Evolutionary conservation across 202 grass and related monocot species (phyloP), one percentile per base, ranked within the genome.

Genomic region (Setaria italica): DNA sequence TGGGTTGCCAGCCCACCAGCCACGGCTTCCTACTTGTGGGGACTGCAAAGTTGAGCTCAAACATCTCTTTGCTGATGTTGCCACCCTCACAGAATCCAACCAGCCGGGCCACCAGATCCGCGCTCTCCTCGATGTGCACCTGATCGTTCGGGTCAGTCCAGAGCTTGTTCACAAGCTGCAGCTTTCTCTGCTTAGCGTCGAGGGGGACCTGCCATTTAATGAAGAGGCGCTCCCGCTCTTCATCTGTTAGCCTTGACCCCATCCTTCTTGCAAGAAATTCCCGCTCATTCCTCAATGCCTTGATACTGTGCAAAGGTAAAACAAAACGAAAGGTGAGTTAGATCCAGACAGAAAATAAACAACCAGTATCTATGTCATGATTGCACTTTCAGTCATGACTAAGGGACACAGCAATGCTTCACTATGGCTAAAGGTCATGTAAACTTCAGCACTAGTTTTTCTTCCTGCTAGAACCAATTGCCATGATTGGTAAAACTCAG

Each of bases 31-130:
- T 99, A 55, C 80, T 84, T 8, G 91, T 72, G 49, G 97, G 92
- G 39, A 87, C 35, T 1, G 93, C 68, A 60, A 99, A 96, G 68
- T 99, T 99, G 50, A 99, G 89, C 79, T 99, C 97, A 34, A 99
- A 99, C 97, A 96, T 96, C 90, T 99, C 97, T 84, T 99, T 99
- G 79, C 93, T 89, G 46, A 92, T 84, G 68, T 94, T 99, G 42
- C 91, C 91, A 63, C 90, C 88, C 88, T 99, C 93, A 20, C 93
- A 96, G 80, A 99, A 99, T 47, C 93, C 97, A 8, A 99, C 97
- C 82, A 99, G 74, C 49, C 90, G 84, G 43, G 93, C 97, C 82
- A 99, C 93, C 70, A 96, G 85, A 16, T 91, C 92, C 9, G 93
- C 93, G 13, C 97, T 96, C 76, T 92, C 93, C 21, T 96, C 80